Percentiles rank a stretch among this genome's conserved stretches.
Conservation (phyloP, 192 early-diverging fungal genomes). For the Rhizoclosmatium sp. region DNA sequence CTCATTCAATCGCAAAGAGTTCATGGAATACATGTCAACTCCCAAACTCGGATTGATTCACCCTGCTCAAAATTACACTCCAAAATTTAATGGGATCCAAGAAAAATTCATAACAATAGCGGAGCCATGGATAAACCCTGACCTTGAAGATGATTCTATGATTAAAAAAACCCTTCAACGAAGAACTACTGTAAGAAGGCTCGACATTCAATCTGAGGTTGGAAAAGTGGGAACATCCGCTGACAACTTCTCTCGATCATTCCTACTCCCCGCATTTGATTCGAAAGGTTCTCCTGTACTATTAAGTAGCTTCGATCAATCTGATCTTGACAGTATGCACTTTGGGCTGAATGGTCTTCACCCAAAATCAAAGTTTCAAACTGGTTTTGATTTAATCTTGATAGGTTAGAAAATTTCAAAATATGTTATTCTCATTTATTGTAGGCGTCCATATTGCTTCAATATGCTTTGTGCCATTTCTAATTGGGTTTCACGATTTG, state of each 20-base stretch:
- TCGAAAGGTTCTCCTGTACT: not conserved
- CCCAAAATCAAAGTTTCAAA: not conserved
- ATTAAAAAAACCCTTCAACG: too few species aligned
- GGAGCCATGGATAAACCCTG: too few species aligned
- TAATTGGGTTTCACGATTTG: not conserved
- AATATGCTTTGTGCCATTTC: constrained; percentile 5
- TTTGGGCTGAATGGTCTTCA: constrained; percentile 3
- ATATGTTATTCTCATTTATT: not conserved
- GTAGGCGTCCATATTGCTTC: not conserved
- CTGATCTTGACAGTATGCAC: not conserved
- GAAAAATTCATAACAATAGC: too few species aligned
- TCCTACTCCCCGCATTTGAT: constrained; percentile 21
- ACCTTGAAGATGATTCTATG: too few species aligned
- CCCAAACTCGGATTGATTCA: too few species aligned
- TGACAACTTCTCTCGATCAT: not conserved
- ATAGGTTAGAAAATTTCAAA: not conserved
- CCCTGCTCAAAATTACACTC: too few species aligned
- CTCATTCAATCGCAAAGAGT: too few species aligned
- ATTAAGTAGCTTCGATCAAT: not conserved
- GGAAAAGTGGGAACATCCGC: too few species aligned
- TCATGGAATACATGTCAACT: too few species aligned
- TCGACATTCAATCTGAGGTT: too few species aligned
- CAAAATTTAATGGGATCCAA: too few species aligned
- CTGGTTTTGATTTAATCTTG: not conserved
- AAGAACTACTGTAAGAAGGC: too few species aligned